A percentile compares a stretch with the other conserved stretches of the same genome.
Evolutionary conservation across 495 filamentous ascomycete species (phyloP).

Genomic region (Aspergillus steynii): DNA sequence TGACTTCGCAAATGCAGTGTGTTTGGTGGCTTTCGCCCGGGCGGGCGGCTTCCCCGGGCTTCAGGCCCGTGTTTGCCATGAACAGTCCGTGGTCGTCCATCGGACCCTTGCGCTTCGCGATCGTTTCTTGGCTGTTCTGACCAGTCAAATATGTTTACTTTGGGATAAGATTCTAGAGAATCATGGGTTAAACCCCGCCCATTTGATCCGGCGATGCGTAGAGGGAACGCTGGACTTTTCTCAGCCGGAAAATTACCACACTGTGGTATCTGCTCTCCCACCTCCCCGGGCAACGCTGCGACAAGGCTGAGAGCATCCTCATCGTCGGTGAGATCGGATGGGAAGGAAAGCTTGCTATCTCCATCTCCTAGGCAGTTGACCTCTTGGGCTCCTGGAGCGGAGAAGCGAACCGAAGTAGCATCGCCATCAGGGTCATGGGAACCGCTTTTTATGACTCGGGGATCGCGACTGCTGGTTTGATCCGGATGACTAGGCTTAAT

Average conservation of each 20-base stretch:
- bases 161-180: conserved; percentile 23
- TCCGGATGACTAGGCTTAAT: conserved; percentile 54
- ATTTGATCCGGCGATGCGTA: conserved; percentile 10
- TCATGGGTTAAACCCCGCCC: conserved; percentile 13
- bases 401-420: conserved; percentile 2
- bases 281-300: conserved; percentile 33
- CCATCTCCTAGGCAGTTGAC: conserved; percentile 10
- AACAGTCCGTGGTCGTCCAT: conserved; percentile 78
- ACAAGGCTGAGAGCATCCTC: conserved; percentile 37
- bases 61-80: conserved; percentile 85
- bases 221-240: conserved; percentile 1
- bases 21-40: conserved; percentile 73
- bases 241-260: not conserved
- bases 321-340: conserved; percentile 28
- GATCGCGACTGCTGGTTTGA: conserved; percentile 40
- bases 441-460: conserved; percentile 28
- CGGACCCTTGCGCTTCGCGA: conserved; percentile 49
- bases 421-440: conserved; percentile 3
- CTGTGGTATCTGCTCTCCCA: not conserved
- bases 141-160: conserved; percentile 77
- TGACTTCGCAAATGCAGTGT: conserved; percentile 86
- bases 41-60: conserved; percentile 68
- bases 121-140: conserved; percentile 66
- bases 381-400: conserved; percentile 35
- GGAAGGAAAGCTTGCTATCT: conserved; percentile 25